phyloP scores from a whole-genome alignment of 2,329 filamentous ascomycete species.

The Ascocoryne sarcoides region DNA sequence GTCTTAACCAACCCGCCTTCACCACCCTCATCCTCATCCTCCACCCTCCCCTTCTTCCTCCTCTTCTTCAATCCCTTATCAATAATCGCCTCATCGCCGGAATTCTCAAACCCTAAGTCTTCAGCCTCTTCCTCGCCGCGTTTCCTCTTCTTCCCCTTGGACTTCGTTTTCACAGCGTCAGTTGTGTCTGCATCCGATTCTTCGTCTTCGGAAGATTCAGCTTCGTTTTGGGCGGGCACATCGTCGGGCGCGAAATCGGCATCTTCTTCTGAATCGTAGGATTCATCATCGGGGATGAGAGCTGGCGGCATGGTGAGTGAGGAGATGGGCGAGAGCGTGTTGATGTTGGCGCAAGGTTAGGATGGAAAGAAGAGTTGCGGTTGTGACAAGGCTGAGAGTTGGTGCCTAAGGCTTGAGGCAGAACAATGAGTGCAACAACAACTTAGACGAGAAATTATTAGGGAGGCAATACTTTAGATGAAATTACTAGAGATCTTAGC shows the following conservation, averaged over 20 bases:
- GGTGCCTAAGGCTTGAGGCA: too few relatives aligned
- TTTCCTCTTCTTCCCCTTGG: slow-evolving; percentile 31
- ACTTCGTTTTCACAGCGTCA: slow-evolving; percentile 16
- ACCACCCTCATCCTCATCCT: slow-evolving; percentile 54
- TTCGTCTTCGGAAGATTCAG: slow-evolving; percentile 41
- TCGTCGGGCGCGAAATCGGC: slow-evolving; percentile 63
- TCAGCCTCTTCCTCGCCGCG: slow-evolving; percentile 28
- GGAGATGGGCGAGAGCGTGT: neutral
- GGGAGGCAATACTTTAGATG: too few relatives aligned
- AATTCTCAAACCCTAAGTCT: slow-evolving; percentile 52
- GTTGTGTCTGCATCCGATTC: slow-evolving; percentile 33
- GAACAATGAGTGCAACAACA: too few relatives aligned
- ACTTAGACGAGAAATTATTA: too few relatives aligned
- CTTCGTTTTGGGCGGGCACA: slow-evolving; percentile 33
- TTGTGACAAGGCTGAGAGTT: slow-evolving; percentile 5
- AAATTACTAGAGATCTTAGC: too few relatives aligned
- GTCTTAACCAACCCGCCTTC: slow-evolving; percentile 62
- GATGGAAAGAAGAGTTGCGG: too few relatives aligned
- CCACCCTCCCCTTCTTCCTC: slow-evolving; percentile 35
- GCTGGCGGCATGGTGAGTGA: slow-evolving; percentile 22
- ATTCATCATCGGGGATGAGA: slow-evolving; percentile 31
- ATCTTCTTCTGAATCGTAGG: slow-evolving; percentile 63
- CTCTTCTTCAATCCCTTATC: slow-evolving; percentile 47
- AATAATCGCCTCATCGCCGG: slow-evolving; percentile 65
- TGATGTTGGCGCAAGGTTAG: too few relatives aligned